Conservation (phyloP, 108 stramenopile genomes). For the Skeletonema marinoi region DNA sequence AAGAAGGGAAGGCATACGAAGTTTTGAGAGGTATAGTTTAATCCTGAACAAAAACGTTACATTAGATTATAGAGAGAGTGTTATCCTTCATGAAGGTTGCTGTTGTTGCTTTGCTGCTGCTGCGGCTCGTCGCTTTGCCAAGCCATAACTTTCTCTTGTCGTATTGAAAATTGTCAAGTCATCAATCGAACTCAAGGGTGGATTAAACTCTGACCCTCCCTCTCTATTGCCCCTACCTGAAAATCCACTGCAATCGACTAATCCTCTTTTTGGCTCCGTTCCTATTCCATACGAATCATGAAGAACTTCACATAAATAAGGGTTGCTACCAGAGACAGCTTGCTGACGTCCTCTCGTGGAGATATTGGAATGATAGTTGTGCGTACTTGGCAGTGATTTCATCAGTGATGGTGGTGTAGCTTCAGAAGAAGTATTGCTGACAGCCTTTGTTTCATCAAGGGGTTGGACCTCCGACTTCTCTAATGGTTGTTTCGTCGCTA, state of each 20-base stretch:
- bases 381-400: background rate
- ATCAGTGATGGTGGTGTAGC: background rate
- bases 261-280: slow-evolving; percentile 19
- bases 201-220: slow-evolving; percentile 42
- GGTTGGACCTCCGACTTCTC: background rate
- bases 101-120: background rate
- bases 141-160: slow-evolving; percentile 36
- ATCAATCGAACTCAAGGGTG: slow-evolving; percentile 17
- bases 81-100: background rate
- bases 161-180: slow-evolving; percentile 47
- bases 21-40: slow-evolving; percentile 12
- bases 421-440: background rate
- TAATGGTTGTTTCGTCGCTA: background rate
- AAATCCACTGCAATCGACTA: slow-evolving; percentile 40
- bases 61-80: background rate
- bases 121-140: slow-evolving; percentile 27
- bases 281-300: slow-evolving; percentile 55
- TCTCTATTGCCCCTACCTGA: slow-evolving; percentile 33
- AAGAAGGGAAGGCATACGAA: slow-evolving; percentile 37
- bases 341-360: slow-evolving; percentile 32
- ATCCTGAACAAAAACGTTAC: background rate
- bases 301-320: slow-evolving; percentile 51
- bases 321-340: slow-evolving; percentile 32
- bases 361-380: background rate
- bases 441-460: background rate